Base-by-base conservation (phyloP, 2,329 filamentous ascomycete genomes). In the Colletotrichum sp. region DNA sequence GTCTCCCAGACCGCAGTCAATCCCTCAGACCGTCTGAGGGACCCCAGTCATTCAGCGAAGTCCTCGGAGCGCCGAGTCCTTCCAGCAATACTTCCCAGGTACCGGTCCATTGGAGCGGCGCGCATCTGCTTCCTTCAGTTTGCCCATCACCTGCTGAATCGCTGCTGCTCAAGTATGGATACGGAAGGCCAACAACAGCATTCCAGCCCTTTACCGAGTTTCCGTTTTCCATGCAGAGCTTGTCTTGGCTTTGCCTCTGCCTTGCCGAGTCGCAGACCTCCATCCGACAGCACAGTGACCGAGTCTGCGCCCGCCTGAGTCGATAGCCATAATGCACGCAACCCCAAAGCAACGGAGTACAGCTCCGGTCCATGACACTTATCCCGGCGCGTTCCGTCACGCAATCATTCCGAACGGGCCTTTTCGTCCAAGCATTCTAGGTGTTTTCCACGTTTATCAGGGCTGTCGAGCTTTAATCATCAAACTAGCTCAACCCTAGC, bases 101-200 rank as follows among this genome's bases (percentile, higher is more conserved):
- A 76, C 73, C 73, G 73, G 73, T 72, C 64, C 64, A 26, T 36
- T 72, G 73, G 69, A 76, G 69, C 73, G 62, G 69, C 69, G 63
- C 72, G 32, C 28, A 30, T 26, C 57, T 52, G 36, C 36, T 34
- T 36, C 15, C 60, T 28, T 49, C 32, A 28, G 34, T 26, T 49
- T 49, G 60, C 21, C 26, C 28, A 15, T 32, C 28, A 28, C 36
- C 44, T 64, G 32, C 32, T 21, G 26, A 67, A 39, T 64, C 62
- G 62, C 34, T 32, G 59, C 59, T 62, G 59, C 59, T 62, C 59
- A 21, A 8, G 32, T 30, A 62, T 32, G 59, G 59, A 62, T 30
- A 59, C 55, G 55, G 57, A 32, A 63, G 30, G 59, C 59, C 30
- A n/a, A 32, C 26, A 30, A 34, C 59, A 62, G 59, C 62, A 64